These are phyloP conservation scores for Yarrowia keelungensis DNA, from an alignment of 805 yeast species.

Conservation along the genomic window DNA sequence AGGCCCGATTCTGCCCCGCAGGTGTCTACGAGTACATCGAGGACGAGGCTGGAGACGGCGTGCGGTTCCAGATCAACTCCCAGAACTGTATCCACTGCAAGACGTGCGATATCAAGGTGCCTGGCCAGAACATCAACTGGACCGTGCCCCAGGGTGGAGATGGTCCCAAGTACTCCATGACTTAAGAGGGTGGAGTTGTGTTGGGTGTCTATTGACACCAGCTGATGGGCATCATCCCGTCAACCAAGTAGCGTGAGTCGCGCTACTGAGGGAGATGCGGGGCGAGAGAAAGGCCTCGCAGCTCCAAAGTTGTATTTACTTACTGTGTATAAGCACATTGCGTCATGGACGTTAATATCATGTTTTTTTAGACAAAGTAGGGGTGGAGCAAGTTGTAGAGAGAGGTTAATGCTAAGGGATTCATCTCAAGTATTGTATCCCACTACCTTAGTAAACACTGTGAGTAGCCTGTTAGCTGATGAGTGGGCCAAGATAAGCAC, in stretches of 20 bases:
- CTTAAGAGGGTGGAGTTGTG: slow-evolving; percentile 50
- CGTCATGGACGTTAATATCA: slow-evolving; percentile 2
- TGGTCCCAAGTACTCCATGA: slow-evolving; percentile 94
- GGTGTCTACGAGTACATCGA: slow-evolving; percentile 95
- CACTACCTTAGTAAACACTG: no score
- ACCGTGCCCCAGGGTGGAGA: slow-evolving; percentile 99
- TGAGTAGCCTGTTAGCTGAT: no score
- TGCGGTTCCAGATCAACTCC: slow-evolving; percentile 88
- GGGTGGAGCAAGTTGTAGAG: no score
- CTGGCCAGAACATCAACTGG: slow-evolving; percentile 94
- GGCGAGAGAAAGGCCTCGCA: no score
- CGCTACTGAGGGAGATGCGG: no score
- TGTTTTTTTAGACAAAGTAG: background rate
- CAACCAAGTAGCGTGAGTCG: no score
- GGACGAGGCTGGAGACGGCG: slow-evolving; percentile 69
- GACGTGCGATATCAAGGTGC: slow-evolving; percentile 97
- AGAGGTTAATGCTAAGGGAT: no score
- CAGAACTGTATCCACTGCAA: slow-evolving; percentile 99
- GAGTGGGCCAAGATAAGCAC: no score
- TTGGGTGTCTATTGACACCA: no score
- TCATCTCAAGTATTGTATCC: no score
- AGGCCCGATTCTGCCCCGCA: slow-evolving; percentile 94
- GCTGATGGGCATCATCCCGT: no score
- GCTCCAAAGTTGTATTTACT: slow-evolving; percentile 5
- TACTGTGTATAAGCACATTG: background rate